Conservation (phyloP, 1,139 yeast genomes). For the Hemisphaericaspora lyxosophila region DNA sequence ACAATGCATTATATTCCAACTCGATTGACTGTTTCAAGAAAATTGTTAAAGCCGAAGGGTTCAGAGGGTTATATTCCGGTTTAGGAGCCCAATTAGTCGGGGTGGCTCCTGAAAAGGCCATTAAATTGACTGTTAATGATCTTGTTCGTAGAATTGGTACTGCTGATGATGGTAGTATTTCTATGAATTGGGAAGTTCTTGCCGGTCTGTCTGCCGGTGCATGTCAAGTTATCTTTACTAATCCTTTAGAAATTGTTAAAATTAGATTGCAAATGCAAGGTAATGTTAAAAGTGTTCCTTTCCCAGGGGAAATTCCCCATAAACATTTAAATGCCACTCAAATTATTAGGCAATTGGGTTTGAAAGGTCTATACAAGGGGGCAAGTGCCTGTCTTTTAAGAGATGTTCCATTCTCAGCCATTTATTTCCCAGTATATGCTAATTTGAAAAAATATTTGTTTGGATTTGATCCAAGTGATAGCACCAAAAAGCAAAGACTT, state of each 20-base stretch:
- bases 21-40: constrained; percentile 85
- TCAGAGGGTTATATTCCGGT: constrained; percentile 89
- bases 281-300: constrained; percentile 44
- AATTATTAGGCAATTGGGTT: constrained; percentile 77
- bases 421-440: constrained; percentile 96
- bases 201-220: constrained; percentile 97
- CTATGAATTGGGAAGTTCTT: constrained; percentile 69
- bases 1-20: constrained; percentile 69
- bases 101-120: constrained; percentile 98
- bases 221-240: constrained; percentile 94
- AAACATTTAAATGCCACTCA: constrained; percentile 61
- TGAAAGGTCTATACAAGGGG: constrained; percentile 87
- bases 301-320: constrained; percentile 50
- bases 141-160: constrained; percentile 75
- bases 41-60: constrained; percentile 75
- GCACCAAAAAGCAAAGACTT: constrained; percentile 49
- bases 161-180: constrained; percentile 51
- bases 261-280: constrained; percentile 96
- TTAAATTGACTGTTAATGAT: constrained; percentile 92
- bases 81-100: constrained; percentile 93
- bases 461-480: constrained; percentile 72
- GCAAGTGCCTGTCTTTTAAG: constrained; percentile 88
- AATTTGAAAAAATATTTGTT: constrained; percentile 82
- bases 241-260: constrained; percentile 94
- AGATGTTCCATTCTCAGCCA: constrained; percentile 96